phyloP scores from a whole-genome alignment of 495 filamentous ascomycete species.

The Xylaria palmicola region DNA sequence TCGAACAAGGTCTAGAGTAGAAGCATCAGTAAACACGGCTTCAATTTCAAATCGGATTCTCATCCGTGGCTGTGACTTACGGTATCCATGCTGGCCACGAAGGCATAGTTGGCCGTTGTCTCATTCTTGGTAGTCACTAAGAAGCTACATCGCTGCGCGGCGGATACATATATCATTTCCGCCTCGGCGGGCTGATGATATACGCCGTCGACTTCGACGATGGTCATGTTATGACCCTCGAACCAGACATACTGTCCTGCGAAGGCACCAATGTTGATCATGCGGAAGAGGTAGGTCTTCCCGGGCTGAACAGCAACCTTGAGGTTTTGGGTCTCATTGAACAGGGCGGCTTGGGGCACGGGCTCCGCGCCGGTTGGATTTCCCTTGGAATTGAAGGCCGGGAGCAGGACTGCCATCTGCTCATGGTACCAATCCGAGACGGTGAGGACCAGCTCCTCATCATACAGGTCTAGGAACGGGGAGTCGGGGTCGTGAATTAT shows the following conservation, averaged over 20 bases:
- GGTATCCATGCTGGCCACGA: constrained; percentile 62
- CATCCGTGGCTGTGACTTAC: constrained; percentile 29
- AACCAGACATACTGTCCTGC: constrained; percentile 70
- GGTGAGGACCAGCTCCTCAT: constrained; percentile 64
- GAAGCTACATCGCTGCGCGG: constrained; percentile 71
- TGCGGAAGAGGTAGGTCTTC: constrained; percentile 77
- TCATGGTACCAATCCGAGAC: constrained; percentile 68
- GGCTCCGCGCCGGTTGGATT: constrained; percentile 65
- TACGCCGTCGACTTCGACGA: constrained; percentile 57
- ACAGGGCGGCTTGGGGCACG: constrained; percentile 62
- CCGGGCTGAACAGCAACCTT: constrained; percentile 56
- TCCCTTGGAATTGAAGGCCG: constrained; percentile 54
- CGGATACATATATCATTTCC: constrained; percentile 61
- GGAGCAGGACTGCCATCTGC: constrained; percentile 58
- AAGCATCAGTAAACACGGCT: not conserved
- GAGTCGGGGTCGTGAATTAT: constrained; percentile 66
- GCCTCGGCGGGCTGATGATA: constrained; percentile 59
- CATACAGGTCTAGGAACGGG: constrained; percentile 61
- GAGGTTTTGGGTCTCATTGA: constrained; percentile 66
- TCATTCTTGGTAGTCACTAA: constrained; percentile 65
- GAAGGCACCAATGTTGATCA: constrained; percentile 73
- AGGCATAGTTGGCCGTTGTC: constrained; percentile 63
- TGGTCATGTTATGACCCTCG: constrained; percentile 66
- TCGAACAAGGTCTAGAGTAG: constrained; percentile 69
- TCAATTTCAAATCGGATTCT: not conserved